These are phyloP conservation scores for Psophocarpus tetragonolobus DNA, from an alignment of 306 rosid species.

Conservation along the genomic window DNA sequence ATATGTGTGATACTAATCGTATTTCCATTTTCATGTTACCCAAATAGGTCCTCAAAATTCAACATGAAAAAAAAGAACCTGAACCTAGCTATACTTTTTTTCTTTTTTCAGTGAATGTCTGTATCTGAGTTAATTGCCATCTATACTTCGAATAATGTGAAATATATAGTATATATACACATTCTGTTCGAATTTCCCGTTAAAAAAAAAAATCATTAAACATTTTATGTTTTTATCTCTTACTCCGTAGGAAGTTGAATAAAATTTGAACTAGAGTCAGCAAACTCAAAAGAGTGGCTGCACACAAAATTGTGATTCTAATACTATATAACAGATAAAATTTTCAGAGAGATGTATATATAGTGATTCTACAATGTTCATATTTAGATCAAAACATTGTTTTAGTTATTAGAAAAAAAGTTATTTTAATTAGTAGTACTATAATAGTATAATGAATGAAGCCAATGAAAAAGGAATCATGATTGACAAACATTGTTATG, in stretches of 20 bases:
- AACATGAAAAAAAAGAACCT: background rate
- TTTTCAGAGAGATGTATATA: no score
- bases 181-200: background rate
- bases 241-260: background rate
- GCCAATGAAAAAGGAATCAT: background rate
- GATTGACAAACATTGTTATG: background rate
- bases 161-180: background rate
- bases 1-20: background rate
- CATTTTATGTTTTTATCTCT: background rate
- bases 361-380: no score
- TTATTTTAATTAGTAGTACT: no score
- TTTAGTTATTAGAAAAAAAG: no score
- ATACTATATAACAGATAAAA: no score
- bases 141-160: background rate
- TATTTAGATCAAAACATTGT: no score
- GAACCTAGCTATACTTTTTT: background rate
- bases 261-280: background rate
- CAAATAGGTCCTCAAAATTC: background rate
- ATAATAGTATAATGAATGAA: no score
- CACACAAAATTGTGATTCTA: no score
- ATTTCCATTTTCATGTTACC: background rate
- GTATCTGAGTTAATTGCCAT: background rate
- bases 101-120: background rate
- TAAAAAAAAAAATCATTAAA: background rate
- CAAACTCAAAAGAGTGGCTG: slow-evolving; percentile 8